These are phyloP conservation scores for Pichia sp. DNA, from an alignment of 1,139 yeast species.

Conservation along the genomic window DNA sequence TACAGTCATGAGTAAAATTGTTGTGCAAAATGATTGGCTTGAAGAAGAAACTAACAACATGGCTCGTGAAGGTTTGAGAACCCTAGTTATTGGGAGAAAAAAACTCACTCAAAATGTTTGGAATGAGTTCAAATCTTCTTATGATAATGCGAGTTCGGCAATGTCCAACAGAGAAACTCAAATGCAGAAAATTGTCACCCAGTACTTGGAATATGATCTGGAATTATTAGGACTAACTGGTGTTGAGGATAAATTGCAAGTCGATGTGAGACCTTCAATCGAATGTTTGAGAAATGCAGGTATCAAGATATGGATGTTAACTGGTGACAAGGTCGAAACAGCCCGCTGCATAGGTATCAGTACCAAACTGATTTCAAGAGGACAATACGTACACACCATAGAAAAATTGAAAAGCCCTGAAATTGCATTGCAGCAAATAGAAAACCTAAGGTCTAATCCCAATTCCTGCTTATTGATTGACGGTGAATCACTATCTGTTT, in stretches of 20 bases:
- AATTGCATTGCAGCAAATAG: slow-evolving; percentile 67
- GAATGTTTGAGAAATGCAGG: slow-evolving; percentile 95
- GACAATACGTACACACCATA: slow-evolving; percentile 86
- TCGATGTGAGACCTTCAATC: slow-evolving; percentile 84
- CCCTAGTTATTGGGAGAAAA: slow-evolving; percentile 87
- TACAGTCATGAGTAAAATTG: slow-evolving; percentile 86
- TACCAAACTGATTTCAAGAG: slow-evolving; percentile 86
- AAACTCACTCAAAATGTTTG: slow-evolving; percentile 51
- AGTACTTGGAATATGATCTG: slow-evolving; percentile 73
- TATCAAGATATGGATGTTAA: slow-evolving; percentile 96
- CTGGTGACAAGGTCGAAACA: slow-evolving; percentile 98
- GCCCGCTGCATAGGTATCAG: slow-evolving; percentile 96
- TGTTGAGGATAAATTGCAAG: slow-evolving; percentile 92
- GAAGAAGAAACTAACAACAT: slow-evolving; percentile 96
- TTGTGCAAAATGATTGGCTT: slow-evolving; percentile 85
- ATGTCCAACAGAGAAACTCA: slow-evolving; percentile 74
- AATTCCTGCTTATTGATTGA: slow-evolving; percentile 86
- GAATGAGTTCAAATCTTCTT: slow-evolving; percentile 59
- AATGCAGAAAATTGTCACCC: slow-evolving; percentile 64
- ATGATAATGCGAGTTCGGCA: slow-evolving; percentile 67
- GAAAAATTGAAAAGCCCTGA: slow-evolving; percentile 61
- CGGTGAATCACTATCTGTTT: slow-evolving; percentile 82
- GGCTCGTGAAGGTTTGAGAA: slow-evolving; percentile 97
- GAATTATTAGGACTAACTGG: slow-evolving; percentile 93
- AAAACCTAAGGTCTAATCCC: slow-evolving; percentile 56